Evolutionary conservation across 1,284 basidiomycete species (phyloP).

Genomic region (Ganoderma leucocontextum): DNA sequence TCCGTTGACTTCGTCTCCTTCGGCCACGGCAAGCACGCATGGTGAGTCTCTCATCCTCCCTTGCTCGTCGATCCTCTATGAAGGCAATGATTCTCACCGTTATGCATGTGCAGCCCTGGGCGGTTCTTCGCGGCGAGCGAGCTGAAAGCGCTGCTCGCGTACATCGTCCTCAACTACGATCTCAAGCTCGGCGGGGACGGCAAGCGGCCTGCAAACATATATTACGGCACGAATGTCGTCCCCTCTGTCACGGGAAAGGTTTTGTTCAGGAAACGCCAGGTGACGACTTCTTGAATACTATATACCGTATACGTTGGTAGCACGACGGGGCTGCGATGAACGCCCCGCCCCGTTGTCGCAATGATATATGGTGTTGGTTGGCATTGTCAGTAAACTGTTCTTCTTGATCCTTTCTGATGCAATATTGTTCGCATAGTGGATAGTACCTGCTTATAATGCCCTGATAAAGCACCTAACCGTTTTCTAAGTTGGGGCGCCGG

Average conservation of each 20-base stretch:
- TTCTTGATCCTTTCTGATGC: too few species aligned
- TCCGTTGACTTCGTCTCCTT: conserved; percentile 37
- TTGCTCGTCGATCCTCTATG: background rate
- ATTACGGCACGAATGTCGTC: background rate
- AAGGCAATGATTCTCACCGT: too few species aligned
- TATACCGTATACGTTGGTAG: background rate
- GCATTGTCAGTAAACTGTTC: too few species aligned
- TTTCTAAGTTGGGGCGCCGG: too few species aligned
- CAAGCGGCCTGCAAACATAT: conserved; percentile 8
- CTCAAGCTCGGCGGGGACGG: conserved; percentile 21
- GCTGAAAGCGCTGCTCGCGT: conserved; percentile 54
- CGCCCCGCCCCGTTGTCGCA: too few species aligned
- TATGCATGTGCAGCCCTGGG: conserved; percentile 43
- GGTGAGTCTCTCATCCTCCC: conserved; percentile 24
- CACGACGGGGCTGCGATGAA: background rate
- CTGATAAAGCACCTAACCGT: too few species aligned
- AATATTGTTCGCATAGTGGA: too few species aligned
- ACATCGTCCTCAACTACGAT: conserved; percentile 54
- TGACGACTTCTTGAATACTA: background rate
- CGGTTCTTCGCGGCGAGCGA: conserved; percentile 55
- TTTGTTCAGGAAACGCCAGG: conserved; percentile 21
- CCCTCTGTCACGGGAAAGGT: conserved; percentile 11
- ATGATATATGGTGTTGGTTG: too few species aligned
- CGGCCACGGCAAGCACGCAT: conserved; percentile 39
- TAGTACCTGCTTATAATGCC: too few species aligned